Evolutionary conservation across 192 early-diverging fungal genomes (phyloP).

Genomic region (Backusella circina): DNA sequence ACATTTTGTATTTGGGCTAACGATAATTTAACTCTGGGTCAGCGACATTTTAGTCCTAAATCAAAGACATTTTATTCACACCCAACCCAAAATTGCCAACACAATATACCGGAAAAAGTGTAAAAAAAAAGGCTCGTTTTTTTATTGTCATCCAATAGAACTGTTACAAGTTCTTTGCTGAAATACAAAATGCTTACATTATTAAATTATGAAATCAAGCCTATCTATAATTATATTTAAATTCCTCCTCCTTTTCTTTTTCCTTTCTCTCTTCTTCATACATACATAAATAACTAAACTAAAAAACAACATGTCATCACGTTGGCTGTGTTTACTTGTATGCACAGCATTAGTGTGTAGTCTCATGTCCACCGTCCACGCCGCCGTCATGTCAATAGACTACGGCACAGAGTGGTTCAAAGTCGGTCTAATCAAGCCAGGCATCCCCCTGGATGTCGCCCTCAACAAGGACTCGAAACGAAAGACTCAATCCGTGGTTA

Average conservation of each 20-base stretch:
- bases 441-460: constrained; percentile 87
- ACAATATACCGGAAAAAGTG: too few species aligned
- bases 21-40: too few species aligned
- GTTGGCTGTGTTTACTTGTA: constrained; percentile 1
- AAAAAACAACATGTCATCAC: not conserved
- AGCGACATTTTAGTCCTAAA: too few species aligned
- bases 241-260: not conserved
- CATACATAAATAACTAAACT: not conserved
- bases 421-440: constrained; percentile 87
- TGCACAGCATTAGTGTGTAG: not conserved
- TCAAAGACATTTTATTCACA: too few species aligned
- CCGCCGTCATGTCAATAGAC: constrained; percentile 92
- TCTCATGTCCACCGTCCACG: constrained; percentile 19
- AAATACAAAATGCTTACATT: not conserved
- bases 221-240: not conserved
- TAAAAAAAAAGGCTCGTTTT: not conserved
- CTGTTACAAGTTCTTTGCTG: not conserved
- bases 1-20: too few species aligned
- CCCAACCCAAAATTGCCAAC: too few species aligned
- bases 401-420: constrained; percentile 98
- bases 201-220: not conserved
- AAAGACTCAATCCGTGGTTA: constrained; percentile 84
- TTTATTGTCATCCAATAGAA: not conserved
- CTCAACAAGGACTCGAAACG: constrained; percentile 95
- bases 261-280: not conserved